Evolutionary conservation across 441 rosid genomes (phyloP).

Genomic region (Adansonia grandidieri): DNA sequence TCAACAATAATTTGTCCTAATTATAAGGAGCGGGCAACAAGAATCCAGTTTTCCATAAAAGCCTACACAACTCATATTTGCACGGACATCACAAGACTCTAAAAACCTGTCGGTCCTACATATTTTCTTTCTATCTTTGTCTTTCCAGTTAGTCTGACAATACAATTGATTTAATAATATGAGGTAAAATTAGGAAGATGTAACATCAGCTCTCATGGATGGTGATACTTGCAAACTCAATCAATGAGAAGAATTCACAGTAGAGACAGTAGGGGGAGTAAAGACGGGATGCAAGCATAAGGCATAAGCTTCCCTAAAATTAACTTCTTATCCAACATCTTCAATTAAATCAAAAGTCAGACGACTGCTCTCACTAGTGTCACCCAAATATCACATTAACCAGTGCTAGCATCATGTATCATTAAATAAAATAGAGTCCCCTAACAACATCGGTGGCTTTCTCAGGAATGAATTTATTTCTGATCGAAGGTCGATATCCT

Average conservation of each 20-base stretch:
- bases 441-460: background rate
- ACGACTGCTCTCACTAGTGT: background rate
- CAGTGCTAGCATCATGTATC: background rate
- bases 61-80: slow-evolving; percentile 16
- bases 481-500: background rate
- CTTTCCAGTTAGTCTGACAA: slow-evolving; percentile 13
- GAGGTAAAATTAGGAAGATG: slow-evolving; percentile 10
- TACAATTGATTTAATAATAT: background rate
- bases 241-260: background rate
- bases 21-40: slow-evolving; percentile 28
- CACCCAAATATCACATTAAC: background rate
- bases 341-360: slow-evolving; percentile 20
- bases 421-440: slow-evolving; percentile 3
- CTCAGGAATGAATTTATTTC: slow-evolving; percentile 1
- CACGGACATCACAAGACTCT: slow-evolving; percentile 26
- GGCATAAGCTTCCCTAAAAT: background rate
- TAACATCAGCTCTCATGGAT: slow-evolving; percentile 7
- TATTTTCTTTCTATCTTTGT: background rate
- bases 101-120: slow-evolving; percentile 21
- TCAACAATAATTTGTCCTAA: slow-evolving; percentile 31
- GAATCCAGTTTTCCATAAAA: slow-evolving; percentile 21
- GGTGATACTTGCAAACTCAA: background rate
- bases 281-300: slow-evolving; percentile 8
- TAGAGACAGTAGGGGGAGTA: background rate
- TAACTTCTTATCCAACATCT: slow-evolving; percentile 5